Evolutionary conservation across 2,329 filamentous ascomycete genomes (phyloP).

Genomic region (Helminthosporium solani): DNA sequence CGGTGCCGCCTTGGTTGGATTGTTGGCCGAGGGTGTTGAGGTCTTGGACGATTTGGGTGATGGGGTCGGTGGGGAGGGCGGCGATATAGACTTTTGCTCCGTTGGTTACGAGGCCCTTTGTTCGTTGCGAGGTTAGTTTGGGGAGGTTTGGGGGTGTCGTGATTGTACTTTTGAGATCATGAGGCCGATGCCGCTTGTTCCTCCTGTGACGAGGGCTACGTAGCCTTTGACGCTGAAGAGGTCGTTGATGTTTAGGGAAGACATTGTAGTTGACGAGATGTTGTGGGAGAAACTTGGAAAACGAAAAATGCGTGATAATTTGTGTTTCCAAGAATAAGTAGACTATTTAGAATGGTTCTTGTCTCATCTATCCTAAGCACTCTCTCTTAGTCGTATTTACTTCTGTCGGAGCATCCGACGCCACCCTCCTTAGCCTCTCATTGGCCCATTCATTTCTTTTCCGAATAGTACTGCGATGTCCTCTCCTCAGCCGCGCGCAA

Average conservation of each 20-base stretch:
- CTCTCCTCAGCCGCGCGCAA: slow-evolving; percentile 47
- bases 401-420: not conserved
- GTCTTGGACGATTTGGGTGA: slow-evolving; percentile 1
- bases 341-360: too few species aligned
- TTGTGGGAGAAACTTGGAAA: too few species aligned
- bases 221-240: slow-evolving; percentile 10
- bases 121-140: too few species aligned
- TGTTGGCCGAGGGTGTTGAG: not conserved
- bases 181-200: slow-evolving; percentile 9
- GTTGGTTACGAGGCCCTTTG: slow-evolving; percentile 12
- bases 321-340: too few species aligned
- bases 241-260: slow-evolving; percentile 1
- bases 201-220: slow-evolving; percentile 9
- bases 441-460: slow-evolving; percentile 3
- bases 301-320: not conserved
- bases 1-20: not conserved
- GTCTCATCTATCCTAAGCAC: too few species aligned
- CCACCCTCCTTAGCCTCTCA: not conserved
- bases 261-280: not conserved
- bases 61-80: slow-evolving; percentile 9
- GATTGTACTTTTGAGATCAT: slow-evolving; percentile 11
- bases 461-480: slow-evolving; percentile 53
- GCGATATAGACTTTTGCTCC: slow-evolving; percentile 10
- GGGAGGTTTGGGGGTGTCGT: not conserved
- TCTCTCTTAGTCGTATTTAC: not conserved